These are phyloP conservation scores for Cucumis melo DNA, from an alignment of 306 rosid species.

Conservation along the genomic window DNA sequence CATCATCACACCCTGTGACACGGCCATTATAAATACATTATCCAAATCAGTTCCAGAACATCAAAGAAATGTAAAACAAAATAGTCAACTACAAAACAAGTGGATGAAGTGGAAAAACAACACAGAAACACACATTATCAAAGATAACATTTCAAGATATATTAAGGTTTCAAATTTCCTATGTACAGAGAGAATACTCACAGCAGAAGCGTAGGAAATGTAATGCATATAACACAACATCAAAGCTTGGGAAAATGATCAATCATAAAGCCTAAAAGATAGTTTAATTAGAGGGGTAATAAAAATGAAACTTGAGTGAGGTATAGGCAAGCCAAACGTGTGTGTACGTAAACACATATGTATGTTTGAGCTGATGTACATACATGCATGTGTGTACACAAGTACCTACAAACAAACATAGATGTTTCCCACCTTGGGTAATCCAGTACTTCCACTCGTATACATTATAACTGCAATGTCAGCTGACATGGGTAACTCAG, in stretches of 20 bases:
- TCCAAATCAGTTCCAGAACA: not conserved
- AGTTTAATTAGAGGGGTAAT: not conserved
- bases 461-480: constrained; percentile 97
- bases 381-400: not conserved
- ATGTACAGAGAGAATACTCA: not conserved
- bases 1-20: constrained; percentile 92
- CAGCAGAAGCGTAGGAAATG: not conserved
- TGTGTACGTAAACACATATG: not conserved
- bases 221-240: not conserved
- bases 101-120: not conserved
- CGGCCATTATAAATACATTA: not conserved
- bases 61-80: not conserved
- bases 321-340: not conserved
- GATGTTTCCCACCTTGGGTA: constrained; percentile 72
- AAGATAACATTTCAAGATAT: not conserved
- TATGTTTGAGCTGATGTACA: not conserved
- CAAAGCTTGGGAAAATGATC: not conserved
- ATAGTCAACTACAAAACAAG: not conserved
- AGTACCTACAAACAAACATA: constrained; percentile 2
- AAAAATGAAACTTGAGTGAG: not conserved
- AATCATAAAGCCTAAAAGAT: not conserved
- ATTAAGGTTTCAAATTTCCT: not conserved
- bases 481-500: constrained; percentile 69
- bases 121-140: not conserved
- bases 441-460: constrained; percentile 98